Conservation (phyloP, 495 filamentous ascomycete species). For the Usnea hakonensis region DNA sequence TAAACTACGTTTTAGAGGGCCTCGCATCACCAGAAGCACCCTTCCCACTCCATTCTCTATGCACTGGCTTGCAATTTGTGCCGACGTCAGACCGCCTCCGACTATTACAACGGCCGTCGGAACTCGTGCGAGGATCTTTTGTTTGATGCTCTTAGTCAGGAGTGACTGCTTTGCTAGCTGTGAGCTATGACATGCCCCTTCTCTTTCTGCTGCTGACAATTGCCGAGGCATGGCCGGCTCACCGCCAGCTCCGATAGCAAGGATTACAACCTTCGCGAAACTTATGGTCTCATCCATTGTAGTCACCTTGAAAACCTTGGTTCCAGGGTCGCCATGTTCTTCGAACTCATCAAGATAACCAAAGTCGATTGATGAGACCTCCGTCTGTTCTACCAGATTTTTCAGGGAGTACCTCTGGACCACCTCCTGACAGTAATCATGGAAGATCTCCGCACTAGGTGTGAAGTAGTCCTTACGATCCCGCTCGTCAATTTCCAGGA, state of each 20-base stretch:
- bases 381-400: conserved; percentile 39
- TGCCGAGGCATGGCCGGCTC: conserved; percentile 44
- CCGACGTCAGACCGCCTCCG: conserved; percentile 54
- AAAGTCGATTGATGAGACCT: conserved; percentile 47
- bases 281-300: conserved; percentile 39
- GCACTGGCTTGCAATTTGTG: conserved; percentile 52
- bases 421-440: conserved; percentile 48
- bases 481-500: conserved; percentile 51
- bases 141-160: conserved; percentile 36
- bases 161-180: conserved; percentile 41
- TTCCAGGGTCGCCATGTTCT: neutral
- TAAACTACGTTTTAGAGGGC: conserved; percentile 41
- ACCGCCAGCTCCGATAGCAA: conserved; percentile 50
- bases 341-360: conserved; percentile 24
- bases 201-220: conserved; percentile 32
- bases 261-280: conserved; percentile 45
- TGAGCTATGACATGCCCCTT: conserved; percentile 48
- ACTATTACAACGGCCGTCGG: conserved; percentile 49
- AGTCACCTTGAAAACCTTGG: conserved; percentile 45
- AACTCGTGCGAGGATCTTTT: conserved; percentile 40
- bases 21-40: conserved; percentile 52
- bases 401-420: conserved; percentile 45
- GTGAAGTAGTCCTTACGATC: conserved; percentile 60
- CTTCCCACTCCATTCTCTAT: conserved; percentile 45
- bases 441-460: conserved; percentile 48